phyloP scores from a whole-genome alignment of 768 basidiomycete species.

The Basidioascus undulatus region DNA sequence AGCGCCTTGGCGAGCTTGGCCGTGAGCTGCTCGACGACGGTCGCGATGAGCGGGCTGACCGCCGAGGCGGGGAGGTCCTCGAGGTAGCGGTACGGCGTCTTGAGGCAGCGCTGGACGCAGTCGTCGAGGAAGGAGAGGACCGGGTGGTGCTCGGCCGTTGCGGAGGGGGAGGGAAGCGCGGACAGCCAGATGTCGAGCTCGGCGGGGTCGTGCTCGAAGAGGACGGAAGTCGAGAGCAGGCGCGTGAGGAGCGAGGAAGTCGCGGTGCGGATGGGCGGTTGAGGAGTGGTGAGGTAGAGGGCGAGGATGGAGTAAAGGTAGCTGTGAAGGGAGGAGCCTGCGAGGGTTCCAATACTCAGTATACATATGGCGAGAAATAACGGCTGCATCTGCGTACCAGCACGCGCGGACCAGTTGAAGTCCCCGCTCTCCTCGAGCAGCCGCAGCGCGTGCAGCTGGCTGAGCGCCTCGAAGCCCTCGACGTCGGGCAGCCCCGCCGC shows the following conservation, averaged over 20 bases:
- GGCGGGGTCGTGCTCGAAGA: slow-evolving; percentile 55
- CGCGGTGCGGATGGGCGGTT: slow-evolving; percentile 28
- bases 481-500: slow-evolving; percentile 16
- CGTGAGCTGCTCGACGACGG: slow-evolving; percentile 48
- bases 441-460: slow-evolving; percentile 51
- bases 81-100: slow-evolving; percentile 64
- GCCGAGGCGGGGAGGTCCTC: slow-evolving; percentile 36
- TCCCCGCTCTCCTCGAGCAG: slow-evolving; percentile 52
- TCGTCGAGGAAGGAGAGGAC: slow-evolving; percentile 49
- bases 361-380: slow-evolving; percentile 1
- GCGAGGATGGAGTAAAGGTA: slow-evolving; percentile 48
- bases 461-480: slow-evolving; percentile 27
- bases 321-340: slow-evolving; percentile 23
- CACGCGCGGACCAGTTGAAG: slow-evolving; percentile 52
- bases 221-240: slow-evolving; percentile 39
- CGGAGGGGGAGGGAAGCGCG: slow-evolving; percentile 30
- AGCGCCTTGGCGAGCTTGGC: slow-evolving; percentile 29
- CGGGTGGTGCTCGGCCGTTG: slow-evolving; percentile 27
- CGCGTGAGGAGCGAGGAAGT: slow-evolving; percentile 33
- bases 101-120: slow-evolving; percentile 54
- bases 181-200: slow-evolving; percentile 55
- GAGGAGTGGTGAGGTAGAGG: slow-evolving; percentile 28
- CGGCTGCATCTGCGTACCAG: slow-evolving; percentile 24
- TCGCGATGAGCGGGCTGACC: slow-evolving; percentile 49
- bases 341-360: not conserved